Conservation (phyloP, 148 eudicot genomes). For the Mesembryanthemum crystallinum region DNA sequence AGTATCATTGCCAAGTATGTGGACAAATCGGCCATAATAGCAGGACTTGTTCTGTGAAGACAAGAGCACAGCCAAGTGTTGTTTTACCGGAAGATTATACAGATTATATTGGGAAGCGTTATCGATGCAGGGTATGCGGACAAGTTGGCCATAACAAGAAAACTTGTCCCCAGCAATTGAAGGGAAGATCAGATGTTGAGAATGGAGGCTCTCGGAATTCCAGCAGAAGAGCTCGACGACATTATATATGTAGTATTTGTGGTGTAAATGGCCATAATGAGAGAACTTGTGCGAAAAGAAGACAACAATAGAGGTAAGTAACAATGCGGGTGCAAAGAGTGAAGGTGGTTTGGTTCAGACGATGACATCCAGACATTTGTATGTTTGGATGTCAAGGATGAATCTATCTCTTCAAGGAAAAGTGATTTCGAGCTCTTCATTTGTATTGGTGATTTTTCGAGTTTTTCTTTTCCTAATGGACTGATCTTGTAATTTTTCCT, state of each 20-base stretch:
- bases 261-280: conserved; percentile 61
- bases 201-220: neutral
- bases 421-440: no score
- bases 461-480: no score
- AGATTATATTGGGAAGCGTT: conserved; percentile 2
- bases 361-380: no score
- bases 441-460: no score
- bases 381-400: no score
- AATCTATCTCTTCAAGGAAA: no score
- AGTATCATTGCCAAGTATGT: conserved; percentile 19
- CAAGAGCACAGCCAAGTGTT: neutral
- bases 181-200: neutral
- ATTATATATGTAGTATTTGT: conserved; percentile 47
- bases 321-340: no score
- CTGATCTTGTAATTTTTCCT: no score
- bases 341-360: no score
- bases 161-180: conserved; percentile 6
- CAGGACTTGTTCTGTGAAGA: conserved; percentile 24
- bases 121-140: conserved; percentile 24
- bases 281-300: conserved; percentile 46
- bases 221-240: conserved; percentile 14
- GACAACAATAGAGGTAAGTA: no score
- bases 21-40: conserved; percentile 24
- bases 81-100: neutral
- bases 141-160: conserved; percentile 28